Evolutionary conservation across 2,329 filamentous ascomycete species (phyloP).

Genomic region (Alternaria brassicae): DNA sequence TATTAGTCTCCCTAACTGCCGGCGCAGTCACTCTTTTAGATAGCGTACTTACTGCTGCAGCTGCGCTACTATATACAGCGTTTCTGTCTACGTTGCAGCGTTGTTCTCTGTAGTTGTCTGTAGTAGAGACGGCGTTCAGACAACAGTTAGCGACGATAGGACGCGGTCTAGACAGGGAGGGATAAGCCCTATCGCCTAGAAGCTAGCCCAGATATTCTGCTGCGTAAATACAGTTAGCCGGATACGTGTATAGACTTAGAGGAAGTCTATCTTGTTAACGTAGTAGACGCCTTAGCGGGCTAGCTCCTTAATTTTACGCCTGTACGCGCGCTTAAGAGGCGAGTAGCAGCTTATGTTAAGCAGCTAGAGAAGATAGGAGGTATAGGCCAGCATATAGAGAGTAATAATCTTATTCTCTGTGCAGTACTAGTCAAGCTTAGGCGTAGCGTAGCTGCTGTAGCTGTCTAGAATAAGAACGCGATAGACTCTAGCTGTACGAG

Average conservation of each 20-base stretch:
- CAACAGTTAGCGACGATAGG: not conserved
- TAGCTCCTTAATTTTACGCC: not conserved
- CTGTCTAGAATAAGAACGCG: constrained; percentile 50
- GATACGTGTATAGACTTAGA: not conserved
- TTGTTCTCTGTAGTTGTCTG: not conserved
- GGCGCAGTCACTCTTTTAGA: not conserved
- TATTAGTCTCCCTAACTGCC: not conserved
- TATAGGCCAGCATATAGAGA: constrained; percentile 14
- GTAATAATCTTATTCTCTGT: constrained; percentile 47
- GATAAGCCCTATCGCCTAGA: constrained; percentile 20
- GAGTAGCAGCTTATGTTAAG: constrained; percentile 51
- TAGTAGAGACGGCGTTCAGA: not conserved
- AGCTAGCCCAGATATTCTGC: not conserved
- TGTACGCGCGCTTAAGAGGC: constrained; percentile 30
- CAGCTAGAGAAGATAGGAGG: constrained; percentile 50
- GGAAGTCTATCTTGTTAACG: constrained; percentile 1
- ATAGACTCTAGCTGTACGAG: constrained; percentile 40
- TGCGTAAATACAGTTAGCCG: not conserved
- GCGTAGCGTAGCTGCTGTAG: constrained; percentile 44
- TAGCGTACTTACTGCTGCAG: not conserved
- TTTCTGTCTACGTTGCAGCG: not conserved
- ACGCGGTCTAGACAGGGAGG: constrained; percentile 1
- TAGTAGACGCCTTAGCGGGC: not conserved
- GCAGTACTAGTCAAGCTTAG: constrained; percentile 48
- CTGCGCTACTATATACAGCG: not conserved